phyloP scores from a whole-genome alignment of 495 filamentous ascomycete species.

The Hypomontagnella monticulosa region DNA sequence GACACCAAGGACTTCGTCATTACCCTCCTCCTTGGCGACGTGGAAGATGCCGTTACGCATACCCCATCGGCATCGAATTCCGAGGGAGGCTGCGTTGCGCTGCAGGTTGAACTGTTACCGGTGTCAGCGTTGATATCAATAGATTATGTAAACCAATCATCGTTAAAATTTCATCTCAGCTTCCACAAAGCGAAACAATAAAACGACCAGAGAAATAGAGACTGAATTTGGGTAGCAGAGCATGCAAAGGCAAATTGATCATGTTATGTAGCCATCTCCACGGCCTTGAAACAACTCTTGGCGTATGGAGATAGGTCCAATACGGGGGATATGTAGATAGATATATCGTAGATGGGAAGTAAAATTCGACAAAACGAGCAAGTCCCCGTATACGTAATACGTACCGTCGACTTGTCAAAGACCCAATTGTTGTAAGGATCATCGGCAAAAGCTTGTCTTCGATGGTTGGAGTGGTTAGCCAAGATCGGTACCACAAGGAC shows the following conservation, averaged over 20 bases:
- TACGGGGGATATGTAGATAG: background rate
- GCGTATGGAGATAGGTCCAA: conserved; percentile 2
- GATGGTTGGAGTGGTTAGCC: conserved; percentile 50
- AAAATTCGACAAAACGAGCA: background rate
- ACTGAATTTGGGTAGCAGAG: conserved; percentile 1
- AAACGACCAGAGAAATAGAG: background rate
- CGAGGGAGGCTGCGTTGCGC: conserved; percentile 70
- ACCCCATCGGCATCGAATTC: conserved; percentile 69
- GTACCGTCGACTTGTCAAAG: conserved; percentile 62
- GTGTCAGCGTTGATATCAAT: conserved; percentile 8
- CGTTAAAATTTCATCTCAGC: background rate
- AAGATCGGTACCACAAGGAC: conserved; percentile 14
- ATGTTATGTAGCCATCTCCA: conserved; percentile 20
- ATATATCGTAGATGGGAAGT: background rate
- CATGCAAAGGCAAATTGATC: background rate
- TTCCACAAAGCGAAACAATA: conserved; percentile 13
- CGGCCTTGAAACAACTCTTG: conserved; percentile 33
- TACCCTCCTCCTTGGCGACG: conserved; percentile 64
- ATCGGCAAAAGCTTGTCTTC: conserved; percentile 67
- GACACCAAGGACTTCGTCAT: conserved; percentile 64
- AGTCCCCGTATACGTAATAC: conserved; percentile 53
- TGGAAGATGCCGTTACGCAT: conserved; percentile 70
- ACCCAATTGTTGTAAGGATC: conserved; percentile 74
- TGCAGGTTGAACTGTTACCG: conserved; percentile 58
- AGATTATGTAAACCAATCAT: conserved; percentile 4